Percentiles rank a stretch among this genome's conserved stretches.
These are phyloP conservation scores for Pistacia vera DNA, from an alignment of 345 rosid genomes.

Conservation along the genomic window DNA sequence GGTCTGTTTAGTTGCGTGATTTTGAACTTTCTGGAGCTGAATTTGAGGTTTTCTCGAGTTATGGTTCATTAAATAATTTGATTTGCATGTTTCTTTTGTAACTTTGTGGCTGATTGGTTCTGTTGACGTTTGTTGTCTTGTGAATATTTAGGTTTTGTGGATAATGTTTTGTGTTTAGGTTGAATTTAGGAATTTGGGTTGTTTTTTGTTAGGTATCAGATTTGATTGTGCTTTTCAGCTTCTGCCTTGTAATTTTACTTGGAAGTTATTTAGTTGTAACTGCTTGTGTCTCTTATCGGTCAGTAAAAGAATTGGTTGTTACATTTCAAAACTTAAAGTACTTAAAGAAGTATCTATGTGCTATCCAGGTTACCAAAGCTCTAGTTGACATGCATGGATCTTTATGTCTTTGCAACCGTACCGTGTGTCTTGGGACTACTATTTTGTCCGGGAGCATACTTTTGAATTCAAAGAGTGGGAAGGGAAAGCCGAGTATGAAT, in stretches of 20 bases:
- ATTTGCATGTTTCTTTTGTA: neutral
- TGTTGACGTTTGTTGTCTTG: neutral
- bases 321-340: constrained; percentile 16
- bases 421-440: constrained; percentile 95
- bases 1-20: neutral
- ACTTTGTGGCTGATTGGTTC: neutral
- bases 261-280: neutral
- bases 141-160: neutral
- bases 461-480: constrained; percentile 84
- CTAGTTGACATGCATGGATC: constrained; percentile 99
- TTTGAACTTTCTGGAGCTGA: neutral
- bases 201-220: neutral
- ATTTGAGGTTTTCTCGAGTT: constrained; percentile 2
- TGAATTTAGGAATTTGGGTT: constrained; percentile 15
- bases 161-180: neutral
- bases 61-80: neutral
- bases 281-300: neutral
- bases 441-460: constrained; percentile 84
- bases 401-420: constrained; percentile 95
- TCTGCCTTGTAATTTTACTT: constrained; percentile 3
- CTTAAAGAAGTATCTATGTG: constrained; percentile 14
- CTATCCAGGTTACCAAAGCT: constrained; percentile 66
- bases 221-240: neutral
- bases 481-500: constrained; percentile 81
- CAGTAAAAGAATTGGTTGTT: neutral